These are phyloP conservation scores for Clarireedia paspali DNA, from an alignment of 2,329 filamentous ascomycete species.

Conservation along the genomic window DNA sequence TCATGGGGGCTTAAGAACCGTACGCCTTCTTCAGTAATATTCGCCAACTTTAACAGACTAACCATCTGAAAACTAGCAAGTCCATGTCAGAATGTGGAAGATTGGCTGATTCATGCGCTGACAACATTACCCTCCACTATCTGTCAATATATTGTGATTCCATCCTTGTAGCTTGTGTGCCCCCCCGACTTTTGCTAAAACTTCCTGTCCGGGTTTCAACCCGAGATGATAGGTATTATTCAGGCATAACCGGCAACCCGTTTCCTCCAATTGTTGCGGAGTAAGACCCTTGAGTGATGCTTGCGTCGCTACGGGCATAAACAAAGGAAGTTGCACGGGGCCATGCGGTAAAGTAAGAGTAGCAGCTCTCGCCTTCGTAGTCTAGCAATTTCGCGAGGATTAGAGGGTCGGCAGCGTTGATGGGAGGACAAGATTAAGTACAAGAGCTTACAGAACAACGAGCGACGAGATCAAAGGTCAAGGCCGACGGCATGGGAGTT, in stretches of 20 bases:
- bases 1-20: conserved; percentile 95
- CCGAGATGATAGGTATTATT: conserved; percentile 99
- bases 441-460: conserved; percentile 64
- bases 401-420: background rate
- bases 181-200: conserved; percentile 79
- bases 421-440: background rate
- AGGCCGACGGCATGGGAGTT: conserved; percentile 48
- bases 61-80: conserved; percentile 93
- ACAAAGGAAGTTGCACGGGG: conserved; percentile 80
- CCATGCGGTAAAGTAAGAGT: conserved; percentile 86
- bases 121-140: conserved; percentile 56
- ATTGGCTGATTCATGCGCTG: background rate
- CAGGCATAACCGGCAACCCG: conserved; percentile 80
- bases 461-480: conserved; percentile 71
- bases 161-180: conserved; percentile 94
- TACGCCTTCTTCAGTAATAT: conserved; percentile 88
- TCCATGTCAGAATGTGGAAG: conserved; percentile 2
- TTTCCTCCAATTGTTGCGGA: conserved; percentile 82
- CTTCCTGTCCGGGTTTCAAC: conserved; percentile 86
- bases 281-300: conserved; percentile 92
- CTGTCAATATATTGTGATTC: conserved; percentile 89
- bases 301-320: conserved; percentile 98
- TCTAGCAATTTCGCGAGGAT: conserved; percentile 43
- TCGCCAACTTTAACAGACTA: conserved; percentile 84
- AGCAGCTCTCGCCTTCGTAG: conserved; percentile 88